Conservation (phyloP, 352 stramenopile species). For the Phytophthora chlamydospora region DNA sequence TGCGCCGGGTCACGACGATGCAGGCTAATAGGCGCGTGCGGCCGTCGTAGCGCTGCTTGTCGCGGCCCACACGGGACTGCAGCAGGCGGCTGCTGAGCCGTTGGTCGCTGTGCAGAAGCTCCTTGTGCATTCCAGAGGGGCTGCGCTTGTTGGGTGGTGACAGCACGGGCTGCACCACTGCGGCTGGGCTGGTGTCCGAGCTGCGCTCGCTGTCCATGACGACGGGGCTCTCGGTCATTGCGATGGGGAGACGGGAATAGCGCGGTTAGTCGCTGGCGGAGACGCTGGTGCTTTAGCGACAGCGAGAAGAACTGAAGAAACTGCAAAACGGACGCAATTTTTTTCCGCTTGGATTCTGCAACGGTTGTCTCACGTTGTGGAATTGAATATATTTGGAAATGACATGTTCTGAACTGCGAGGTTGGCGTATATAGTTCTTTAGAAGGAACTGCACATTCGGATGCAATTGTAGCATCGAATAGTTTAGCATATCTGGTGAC, state of each 20-base stretch:
- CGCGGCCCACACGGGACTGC: slow-evolving; percentile 61
- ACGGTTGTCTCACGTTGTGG: neutral
- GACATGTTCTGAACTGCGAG: too few species aligned
- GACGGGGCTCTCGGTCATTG: slow-evolving; percentile 24
- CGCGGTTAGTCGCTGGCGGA: neutral
- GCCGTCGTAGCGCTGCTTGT: slow-evolving; percentile 77
- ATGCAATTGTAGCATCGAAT: too few species aligned
- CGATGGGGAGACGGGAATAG: slow-evolving; percentile 4
- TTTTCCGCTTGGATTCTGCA: too few species aligned
- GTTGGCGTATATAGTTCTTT: too few species aligned
- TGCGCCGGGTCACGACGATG: slow-evolving; percentile 43
- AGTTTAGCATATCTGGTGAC: too few species aligned
- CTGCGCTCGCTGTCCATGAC: neutral
- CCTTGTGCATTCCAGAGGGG: slow-evolving; percentile 24
- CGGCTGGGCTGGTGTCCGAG: neutral
- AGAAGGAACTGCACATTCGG: too few species aligned
- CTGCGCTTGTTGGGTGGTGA: slow-evolving; percentile 26
- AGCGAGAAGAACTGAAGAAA: too few species aligned
- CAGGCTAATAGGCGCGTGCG: slow-evolving; percentile 60
- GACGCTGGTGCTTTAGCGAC: neutral
- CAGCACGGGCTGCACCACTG: slow-evolving; percentile 8
- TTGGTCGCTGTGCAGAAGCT: slow-evolving; percentile 7
- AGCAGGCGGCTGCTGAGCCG: slow-evolving; percentile 35
- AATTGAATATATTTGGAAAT: slow-evolving; percentile 1
- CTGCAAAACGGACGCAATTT: neutral